Evolutionary conservation across 1,284 basidiomycete species (phyloP).

Genomic region (Vanrija sp.): DNA sequence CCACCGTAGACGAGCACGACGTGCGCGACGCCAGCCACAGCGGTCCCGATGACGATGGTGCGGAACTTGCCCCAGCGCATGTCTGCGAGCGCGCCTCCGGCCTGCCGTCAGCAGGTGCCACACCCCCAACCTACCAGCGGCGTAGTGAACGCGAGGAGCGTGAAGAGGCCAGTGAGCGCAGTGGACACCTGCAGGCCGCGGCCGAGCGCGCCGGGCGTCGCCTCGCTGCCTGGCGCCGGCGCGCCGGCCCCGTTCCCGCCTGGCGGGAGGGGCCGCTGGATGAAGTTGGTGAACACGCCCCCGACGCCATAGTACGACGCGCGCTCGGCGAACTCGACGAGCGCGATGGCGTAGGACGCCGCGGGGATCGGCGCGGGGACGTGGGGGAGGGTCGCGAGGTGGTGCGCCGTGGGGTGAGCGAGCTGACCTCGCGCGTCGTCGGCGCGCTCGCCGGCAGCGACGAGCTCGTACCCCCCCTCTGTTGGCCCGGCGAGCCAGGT

Average conservation of each 20-base stretch:
- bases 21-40: constrained; percentile 13
- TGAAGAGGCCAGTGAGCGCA: constrained; percentile 19
- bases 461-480: too few relatives aligned
- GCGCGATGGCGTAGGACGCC: constrained; percentile 20
- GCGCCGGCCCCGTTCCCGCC: constrained; percentile 18
- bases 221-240: not conserved
- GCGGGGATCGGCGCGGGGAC: constrained; percentile 17
- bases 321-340: constrained; percentile 31
- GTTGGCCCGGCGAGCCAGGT: too few relatives aligned
- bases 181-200: constrained; percentile 23
- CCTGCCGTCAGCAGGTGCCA: constrained; percentile 7
- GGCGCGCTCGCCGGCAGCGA: too few relatives aligned
- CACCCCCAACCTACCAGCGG: constrained; percentile 18
- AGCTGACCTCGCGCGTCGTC: too few relatives aligned
- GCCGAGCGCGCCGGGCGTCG: constrained; percentile 23
- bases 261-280: constrained; percentile 22
- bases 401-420: not conserved
- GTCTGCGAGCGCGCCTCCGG: constrained; percentile 20
- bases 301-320: constrained; percentile 31
- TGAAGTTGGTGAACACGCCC: constrained; percentile 23
- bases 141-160: constrained; percentile 17
- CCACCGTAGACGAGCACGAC: constrained; percentile 17
- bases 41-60: constrained; percentile 18
- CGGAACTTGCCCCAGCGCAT: constrained; percentile 21
- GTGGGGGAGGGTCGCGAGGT: constrained; percentile 9